Conservation (phyloP, 768 basidiomycete genomes). For the Hygrophorus pudorinus region DNA sequence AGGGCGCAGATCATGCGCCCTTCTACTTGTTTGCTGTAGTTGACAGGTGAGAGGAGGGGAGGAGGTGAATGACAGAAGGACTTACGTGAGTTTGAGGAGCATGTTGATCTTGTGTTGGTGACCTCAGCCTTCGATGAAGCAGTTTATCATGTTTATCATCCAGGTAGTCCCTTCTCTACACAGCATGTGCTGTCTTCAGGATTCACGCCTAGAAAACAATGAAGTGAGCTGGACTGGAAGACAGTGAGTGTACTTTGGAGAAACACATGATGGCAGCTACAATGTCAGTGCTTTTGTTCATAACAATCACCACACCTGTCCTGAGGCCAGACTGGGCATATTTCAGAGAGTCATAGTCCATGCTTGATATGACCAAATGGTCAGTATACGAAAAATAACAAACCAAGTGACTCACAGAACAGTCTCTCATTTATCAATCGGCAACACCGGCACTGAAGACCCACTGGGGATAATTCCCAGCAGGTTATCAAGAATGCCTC, state of each 20-base stretch:
- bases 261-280: conserved; percentile 92
- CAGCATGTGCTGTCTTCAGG: conserved; percentile 94
- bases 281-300: conserved; percentile 97
- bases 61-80: conserved; percentile 8
- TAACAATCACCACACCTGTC: conserved; percentile 97
- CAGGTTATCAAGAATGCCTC: conserved; percentile 86
- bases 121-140: conserved; percentile 85
- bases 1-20: conserved; percentile 95
- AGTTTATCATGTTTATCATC: conserved; percentile 99
- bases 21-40: conserved; percentile 82
- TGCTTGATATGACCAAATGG: conserved; percentile 33
- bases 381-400: conserved; percentile 8
- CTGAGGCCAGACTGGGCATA: conserved; percentile 95
- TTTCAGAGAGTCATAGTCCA: conserved; percentile 98
- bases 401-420: conserved; percentile 60
- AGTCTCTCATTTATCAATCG: conserved; percentile 71
- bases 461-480: conserved; percentile 97
- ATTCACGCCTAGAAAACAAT: conserved; percentile 97
- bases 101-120: conserved; percentile 96
- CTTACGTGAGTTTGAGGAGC: conserved; percentile 88
- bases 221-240: background rate
- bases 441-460: conserved; percentile 87
- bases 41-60: background rate
- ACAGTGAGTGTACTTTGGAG: conserved; percentile 39
- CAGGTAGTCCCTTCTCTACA: conserved; percentile 94